Conservation (phyloP, 305 asterid species). For the Plantago coronopus region DNA sequence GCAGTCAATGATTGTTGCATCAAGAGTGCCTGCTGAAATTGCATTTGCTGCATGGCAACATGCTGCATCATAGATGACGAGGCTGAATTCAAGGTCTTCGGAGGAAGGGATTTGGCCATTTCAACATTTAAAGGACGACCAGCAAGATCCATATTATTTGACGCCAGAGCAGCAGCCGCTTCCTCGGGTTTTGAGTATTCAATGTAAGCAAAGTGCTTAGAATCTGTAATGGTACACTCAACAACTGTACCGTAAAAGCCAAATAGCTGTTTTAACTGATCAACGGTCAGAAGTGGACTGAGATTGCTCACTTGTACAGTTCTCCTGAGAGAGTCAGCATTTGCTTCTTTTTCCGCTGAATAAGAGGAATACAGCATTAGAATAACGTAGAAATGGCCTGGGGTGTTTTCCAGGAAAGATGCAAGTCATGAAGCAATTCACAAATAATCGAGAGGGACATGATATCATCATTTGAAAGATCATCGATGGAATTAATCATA, state of each 20-base stretch:
- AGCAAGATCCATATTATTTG: conserved; percentile 92
- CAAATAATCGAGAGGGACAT: too few relatives aligned
- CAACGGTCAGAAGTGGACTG: conserved; percentile 80
- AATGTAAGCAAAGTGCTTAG: conserved; percentile 85
- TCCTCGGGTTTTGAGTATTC: conserved; percentile 89
- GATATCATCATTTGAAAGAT: too few relatives aligned
- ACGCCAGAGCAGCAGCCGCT: conserved; percentile 81
- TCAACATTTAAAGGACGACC: conserved; percentile 96
- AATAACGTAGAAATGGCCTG: too few relatives aligned
- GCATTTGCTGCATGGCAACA: conserved; percentile 98
- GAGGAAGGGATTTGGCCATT: conserved; percentile 95
- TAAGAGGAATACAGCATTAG: too few relatives aligned
- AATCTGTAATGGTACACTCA: conserved; percentile 79
- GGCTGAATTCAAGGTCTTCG: conserved; percentile 59
- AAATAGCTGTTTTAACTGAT: conserved; percentile 94
- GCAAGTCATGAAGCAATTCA: not conserved
- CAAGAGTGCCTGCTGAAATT: conserved; percentile 91
- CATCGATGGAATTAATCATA: not conserved
- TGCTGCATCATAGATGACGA: conserved; percentile 89
- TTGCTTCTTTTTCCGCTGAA: conserved; percentile 54
- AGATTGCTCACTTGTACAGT: conserved; percentile 96
- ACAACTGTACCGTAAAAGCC: conserved; percentile 73
- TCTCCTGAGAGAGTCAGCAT: conserved; percentile 61
- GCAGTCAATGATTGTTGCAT: conserved; percentile 88
- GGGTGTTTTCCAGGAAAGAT: too few relatives aligned